These are phyloP conservation scores for Nadsonia fulvescens DNA, from an alignment of 805 yeast genomes.

Conservation along the genomic window DNA sequence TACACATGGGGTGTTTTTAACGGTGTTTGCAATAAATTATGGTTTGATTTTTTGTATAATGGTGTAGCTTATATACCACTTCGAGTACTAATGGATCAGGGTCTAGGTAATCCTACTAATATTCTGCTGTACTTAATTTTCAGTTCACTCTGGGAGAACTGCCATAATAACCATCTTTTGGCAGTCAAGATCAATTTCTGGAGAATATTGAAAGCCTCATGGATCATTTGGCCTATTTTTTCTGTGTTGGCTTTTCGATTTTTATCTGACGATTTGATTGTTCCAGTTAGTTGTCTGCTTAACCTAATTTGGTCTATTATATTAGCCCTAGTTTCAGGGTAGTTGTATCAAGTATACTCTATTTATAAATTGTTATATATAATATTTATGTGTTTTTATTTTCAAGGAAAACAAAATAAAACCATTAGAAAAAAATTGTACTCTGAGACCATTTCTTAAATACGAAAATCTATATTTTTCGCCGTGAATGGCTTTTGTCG, in stretches of 20 bases:
- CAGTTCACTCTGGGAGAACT: constrained; percentile 21
- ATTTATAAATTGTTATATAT: too few relatives aligned
- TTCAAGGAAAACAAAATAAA: too few relatives aligned
- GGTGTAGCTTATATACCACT: constrained; percentile 10
- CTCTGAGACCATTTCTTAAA: too few relatives aligned
- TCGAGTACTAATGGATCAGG: constrained; percentile 17
- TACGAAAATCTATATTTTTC: too few relatives aligned
- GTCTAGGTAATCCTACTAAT: constrained; percentile 18
- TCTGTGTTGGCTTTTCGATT: constrained; percentile 11
- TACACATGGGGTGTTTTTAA: constrained; percentile 21
- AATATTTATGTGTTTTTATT: too few relatives aligned
- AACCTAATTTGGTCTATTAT: constrained; percentile 13
- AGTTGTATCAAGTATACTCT: too few relatives aligned
- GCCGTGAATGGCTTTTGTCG: constrained; percentile 66
- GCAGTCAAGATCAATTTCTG: constrained; percentile 22
- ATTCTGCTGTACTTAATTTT: constrained; percentile 17
- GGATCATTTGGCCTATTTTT: constrained; percentile 13
- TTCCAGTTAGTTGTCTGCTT: constrained; percentile 13
- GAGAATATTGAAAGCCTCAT: constrained; percentile 9
- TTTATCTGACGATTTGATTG: constrained; percentile 9
- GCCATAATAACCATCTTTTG: constrained; percentile 23
- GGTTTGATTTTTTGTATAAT: constrained; percentile 19
- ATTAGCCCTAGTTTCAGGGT: constrained; percentile 10
- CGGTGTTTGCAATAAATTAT: constrained; percentile 17
- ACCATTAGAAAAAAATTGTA: too few relatives aligned